These are phyloP conservation scores for Amanita polypyramis DNA, from an alignment of 768 basidiomycete species.

Conservation along the genomic window DNA sequence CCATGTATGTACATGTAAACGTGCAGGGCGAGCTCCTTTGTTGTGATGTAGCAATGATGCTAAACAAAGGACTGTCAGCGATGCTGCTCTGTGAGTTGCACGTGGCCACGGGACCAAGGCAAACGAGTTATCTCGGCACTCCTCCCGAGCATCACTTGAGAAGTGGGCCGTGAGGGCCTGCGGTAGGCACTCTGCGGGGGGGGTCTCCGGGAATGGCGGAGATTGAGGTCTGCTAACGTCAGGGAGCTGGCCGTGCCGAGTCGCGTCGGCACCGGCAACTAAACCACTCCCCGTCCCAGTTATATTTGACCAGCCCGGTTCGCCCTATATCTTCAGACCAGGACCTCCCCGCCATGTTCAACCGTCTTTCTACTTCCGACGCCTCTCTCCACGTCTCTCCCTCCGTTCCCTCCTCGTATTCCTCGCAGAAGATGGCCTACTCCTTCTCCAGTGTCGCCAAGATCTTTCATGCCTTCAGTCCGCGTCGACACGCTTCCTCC, in stretches of 20 bases:
- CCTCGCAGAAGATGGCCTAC: no score
- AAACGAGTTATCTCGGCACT: no score
- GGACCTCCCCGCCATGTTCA: constrained; percentile 1
- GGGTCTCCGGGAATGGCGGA: not conserved
- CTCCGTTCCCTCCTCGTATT: not conserved
- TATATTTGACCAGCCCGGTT: not conserved
- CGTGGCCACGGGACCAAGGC: no score
- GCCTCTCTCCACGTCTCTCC: constrained; percentile 10
- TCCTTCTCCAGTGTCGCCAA: constrained; percentile 33
- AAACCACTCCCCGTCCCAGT: not conserved
- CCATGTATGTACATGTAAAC: not conserved
- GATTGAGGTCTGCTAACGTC: not conserved
- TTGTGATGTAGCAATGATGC: no score
- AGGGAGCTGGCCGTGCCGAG: not conserved
- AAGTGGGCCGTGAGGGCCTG: no score
- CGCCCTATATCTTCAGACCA: not conserved
- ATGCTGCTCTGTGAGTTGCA: no score
- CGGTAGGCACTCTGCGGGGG: no score
- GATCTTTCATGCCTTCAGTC: constrained; percentile 33
- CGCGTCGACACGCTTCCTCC: constrained; percentile 29
- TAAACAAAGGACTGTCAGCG: no score
- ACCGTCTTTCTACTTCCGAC: constrained; percentile 9
- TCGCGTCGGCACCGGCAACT: not conserved
- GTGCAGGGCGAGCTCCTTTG: not conserved
- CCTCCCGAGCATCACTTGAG: no score